phyloP scores from a whole-genome alignment of 805 yeast genomes.

The Debaryomyces hansenii region DNA sequence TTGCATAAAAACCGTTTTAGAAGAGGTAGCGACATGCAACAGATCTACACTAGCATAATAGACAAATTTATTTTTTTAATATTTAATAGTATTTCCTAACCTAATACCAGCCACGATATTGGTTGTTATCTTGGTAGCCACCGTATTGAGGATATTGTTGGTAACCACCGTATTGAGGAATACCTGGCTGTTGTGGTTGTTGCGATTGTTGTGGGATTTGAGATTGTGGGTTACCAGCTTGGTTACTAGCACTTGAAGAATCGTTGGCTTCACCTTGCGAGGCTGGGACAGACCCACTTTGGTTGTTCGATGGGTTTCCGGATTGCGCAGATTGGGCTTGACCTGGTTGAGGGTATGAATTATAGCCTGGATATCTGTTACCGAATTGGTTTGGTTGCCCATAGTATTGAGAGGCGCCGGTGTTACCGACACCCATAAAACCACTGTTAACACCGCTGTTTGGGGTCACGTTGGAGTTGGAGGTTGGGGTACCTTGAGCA shows the following conservation, averaged over 20 bases:
- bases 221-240: slow-evolving; percentile 15
- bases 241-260: slow-evolving; percentile 5
- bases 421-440: slow-evolving; percentile 7
- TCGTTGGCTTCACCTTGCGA: slow-evolving; percentile 20
- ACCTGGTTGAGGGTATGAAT: slow-evolving; percentile 27
- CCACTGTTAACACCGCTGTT: slow-evolving; percentile 7
- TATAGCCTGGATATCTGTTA: slow-evolving; percentile 32
- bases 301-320: slow-evolving; percentile 7
- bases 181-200: slow-evolving; percentile 35
- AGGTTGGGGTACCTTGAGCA: slow-evolving; percentile 13
- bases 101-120: slow-evolving; percentile 48
- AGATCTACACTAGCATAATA: too few species aligned
- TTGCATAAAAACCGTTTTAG: too few species aligned
- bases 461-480: slow-evolving; percentile 12
- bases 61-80: too few species aligned
- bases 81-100: not conserved
- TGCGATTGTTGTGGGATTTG: slow-evolving; percentile 25
- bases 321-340: slow-evolving; percentile 17
- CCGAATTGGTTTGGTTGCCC: slow-evolving; percentile 28
- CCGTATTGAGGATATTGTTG: slow-evolving; percentile 50
- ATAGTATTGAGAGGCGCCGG: slow-evolving; percentile 22
- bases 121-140: slow-evolving; percentile 43
- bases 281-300: slow-evolving; percentile 5
- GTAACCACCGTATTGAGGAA: slow-evolving; percentile 46
- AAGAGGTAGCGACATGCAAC: too few species aligned